Percentiles rank a stretch among this genome's conserved stretches.
These are phyloP conservation scores for Solanum corneliomulleri DNA, from an alignment of 257 asterid genomes.

Conservation along the genomic window DNA sequence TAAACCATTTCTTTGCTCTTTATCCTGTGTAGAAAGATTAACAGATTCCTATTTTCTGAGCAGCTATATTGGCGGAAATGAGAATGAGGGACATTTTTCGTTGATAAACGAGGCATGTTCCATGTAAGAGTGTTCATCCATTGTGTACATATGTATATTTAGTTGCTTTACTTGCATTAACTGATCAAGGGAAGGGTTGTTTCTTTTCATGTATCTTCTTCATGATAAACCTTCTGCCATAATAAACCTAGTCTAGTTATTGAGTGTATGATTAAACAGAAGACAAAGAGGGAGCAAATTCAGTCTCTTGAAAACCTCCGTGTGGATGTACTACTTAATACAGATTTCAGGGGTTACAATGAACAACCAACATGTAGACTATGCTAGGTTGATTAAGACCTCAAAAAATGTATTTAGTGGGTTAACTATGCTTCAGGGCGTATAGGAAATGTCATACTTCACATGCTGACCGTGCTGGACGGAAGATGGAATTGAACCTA, in stretches of 20 bases:
- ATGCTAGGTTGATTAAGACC: neutral
- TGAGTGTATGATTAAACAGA: neutral
- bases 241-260: neutral
- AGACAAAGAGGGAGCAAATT: neutral
- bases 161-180: neutral
- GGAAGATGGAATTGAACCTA: neutral
- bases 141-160: neutral
- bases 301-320: neutral
- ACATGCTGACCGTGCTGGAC: neutral
- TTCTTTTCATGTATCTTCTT: neutral
- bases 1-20: neutral
- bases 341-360: neutral
- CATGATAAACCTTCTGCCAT: neutral
- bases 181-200: neutral
- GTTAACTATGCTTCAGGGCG: neutral
- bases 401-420: neutral
- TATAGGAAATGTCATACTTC: neutral
- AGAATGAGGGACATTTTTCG: constrained; percentile 88
- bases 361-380: neutral
- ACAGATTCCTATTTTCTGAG: constrained; percentile 12
- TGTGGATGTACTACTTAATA: neutral
- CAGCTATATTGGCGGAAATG: constrained; percentile 91
- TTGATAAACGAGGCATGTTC: constrained; percentile 94
- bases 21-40: neutral
- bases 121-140: constrained; percentile 24